Evolutionary conservation across 768 basidiomycete species (phyloP).

Genomic region (Heimioporus sp.): DNA sequence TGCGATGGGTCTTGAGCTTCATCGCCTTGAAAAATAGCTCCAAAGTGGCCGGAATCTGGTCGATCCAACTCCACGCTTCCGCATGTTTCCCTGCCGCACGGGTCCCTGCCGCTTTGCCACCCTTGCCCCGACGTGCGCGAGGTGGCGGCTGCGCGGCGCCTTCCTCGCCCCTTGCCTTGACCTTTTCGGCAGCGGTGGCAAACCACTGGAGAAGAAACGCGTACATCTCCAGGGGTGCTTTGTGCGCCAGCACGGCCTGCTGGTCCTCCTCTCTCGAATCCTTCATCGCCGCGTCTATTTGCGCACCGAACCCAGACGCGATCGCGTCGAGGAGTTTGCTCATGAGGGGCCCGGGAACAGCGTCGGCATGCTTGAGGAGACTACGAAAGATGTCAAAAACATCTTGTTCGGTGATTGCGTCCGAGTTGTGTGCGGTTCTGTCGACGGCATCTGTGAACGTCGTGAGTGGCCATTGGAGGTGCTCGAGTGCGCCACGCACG

Average conservation of each 20-base stretch:
- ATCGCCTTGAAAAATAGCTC: conserved; percentile 72
- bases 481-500: conserved; percentile 35
- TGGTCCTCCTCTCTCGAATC: conserved; percentile 72
- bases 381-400: no score
- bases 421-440: conserved; percentile 72
- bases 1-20: conserved; percentile 62
- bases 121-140: conserved; percentile 56
- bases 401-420: conserved; percentile 65
- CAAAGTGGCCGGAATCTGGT: conserved; percentile 71
- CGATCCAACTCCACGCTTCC: conserved; percentile 69
- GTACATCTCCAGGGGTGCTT: conserved; percentile 81
- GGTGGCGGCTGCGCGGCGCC: conserved; percentile 44
- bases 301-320: conserved; percentile 66
- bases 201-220: conserved; percentile 94
- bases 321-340: conserved; percentile 88
- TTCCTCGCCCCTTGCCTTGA: conserved; percentile 52
- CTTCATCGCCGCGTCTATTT: conserved; percentile 68
- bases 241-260: conserved; percentile 60
- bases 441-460: conserved; percentile 66
- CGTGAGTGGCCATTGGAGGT: background rate
- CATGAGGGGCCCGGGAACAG: conserved; percentile 64
- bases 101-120: conserved; percentile 49
- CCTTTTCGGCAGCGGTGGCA: conserved; percentile 75
- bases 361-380: conserved; percentile 71
- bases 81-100: conserved; percentile 43